Evolutionary conservation across 768 basidiomycete species (phyloP).

Genomic region (Lyophyllum decastes): DNA sequence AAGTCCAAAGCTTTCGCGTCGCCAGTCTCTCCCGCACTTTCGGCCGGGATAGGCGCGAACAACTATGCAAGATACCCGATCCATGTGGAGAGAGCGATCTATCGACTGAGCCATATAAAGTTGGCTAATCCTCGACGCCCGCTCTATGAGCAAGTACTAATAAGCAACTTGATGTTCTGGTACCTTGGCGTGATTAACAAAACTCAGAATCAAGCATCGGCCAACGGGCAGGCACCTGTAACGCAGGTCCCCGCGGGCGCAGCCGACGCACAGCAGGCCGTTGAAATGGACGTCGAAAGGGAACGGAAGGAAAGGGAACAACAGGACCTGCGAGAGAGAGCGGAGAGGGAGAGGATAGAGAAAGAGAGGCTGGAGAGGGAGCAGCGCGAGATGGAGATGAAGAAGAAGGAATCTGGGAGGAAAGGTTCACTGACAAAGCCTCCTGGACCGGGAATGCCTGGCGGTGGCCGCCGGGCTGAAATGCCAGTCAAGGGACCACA

Average conservation of each 20-base stretch:
- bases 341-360: conserved; percentile 42
- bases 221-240: conserved; percentile 29
- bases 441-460: conserved; percentile 43
- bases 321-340: conserved; percentile 43
- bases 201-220: conserved; percentile 53
- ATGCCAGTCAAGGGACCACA: conserved; percentile 87
- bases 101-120: conserved; percentile 97
- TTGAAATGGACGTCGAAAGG: conserved; percentile 40
- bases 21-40: conserved; percentile 60
- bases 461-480: conserved; percentile 68
- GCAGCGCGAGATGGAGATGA: conserved; percentile 53
- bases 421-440: conserved; percentile 71
- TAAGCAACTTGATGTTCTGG: conserved; percentile 98
- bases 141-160: conserved; percentile 93
- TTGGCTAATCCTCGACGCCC: conserved; percentile 95
- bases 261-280: conserved; percentile 27
- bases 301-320: conserved; percentile 37
- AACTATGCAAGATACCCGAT: conserved; percentile 88
- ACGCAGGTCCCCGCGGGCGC: conserved; percentile 27
- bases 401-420: conserved; percentile 54
- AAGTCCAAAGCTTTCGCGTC: conserved; percentile 71
- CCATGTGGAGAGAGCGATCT: conserved; percentile 97
- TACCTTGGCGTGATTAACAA: conserved; percentile 98
- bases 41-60: conserved; percentile 41
- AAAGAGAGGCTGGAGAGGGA: conserved; percentile 44